phyloP scores from a whole-genome alignment of 2,329 filamentous ascomycete species.

The Cladophialophora chaetospira region DNA sequence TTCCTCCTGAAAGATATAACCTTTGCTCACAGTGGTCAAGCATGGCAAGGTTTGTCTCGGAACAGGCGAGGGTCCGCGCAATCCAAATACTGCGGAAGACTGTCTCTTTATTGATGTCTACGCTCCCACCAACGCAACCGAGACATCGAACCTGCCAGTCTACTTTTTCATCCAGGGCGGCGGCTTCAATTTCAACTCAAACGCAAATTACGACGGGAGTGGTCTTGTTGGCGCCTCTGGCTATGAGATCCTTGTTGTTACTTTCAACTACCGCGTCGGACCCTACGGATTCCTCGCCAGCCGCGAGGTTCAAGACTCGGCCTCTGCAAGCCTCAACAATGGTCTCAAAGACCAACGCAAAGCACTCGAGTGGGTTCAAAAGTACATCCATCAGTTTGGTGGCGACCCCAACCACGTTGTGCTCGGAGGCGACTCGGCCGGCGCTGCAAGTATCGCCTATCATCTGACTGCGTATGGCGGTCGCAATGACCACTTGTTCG shows the following conservation, averaged over 20 bases:
- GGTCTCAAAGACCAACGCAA: conserved; percentile 71
- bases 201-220: conserved; percentile 61
- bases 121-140: conserved; percentile 39
- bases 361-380: conserved; percentile 69
- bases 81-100: conserved; percentile 49
- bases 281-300: conserved; percentile 71
- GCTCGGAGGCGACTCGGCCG: conserved; percentile 69
- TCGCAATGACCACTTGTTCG: conserved; percentile 52
- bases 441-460: conserved; percentile 64
- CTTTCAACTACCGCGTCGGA: conserved; percentile 75
- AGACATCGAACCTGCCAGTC: conserved; percentile 61
- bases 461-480: conserved; percentile 61
- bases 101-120: conserved; percentile 49
- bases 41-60: conserved; percentile 63
- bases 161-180: conserved; percentile 65
- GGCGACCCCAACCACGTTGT: conserved; percentile 69
- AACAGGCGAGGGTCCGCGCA: conserved; percentile 65
- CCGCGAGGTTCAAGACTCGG: conserved; percentile 52
- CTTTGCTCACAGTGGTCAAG: conserved; percentile 29
- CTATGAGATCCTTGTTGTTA: conserved; percentile 67
- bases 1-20: background rate
- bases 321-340: conserved; percentile 57
- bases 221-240: conserved; percentile 62
- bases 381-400: conserved; percentile 67
- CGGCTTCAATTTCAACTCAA: conserved; percentile 63